Evolutionary conservation across 2,329 filamentous ascomycete genomes (phyloP).

Genomic region (Fusarium coffeatum): DNA sequence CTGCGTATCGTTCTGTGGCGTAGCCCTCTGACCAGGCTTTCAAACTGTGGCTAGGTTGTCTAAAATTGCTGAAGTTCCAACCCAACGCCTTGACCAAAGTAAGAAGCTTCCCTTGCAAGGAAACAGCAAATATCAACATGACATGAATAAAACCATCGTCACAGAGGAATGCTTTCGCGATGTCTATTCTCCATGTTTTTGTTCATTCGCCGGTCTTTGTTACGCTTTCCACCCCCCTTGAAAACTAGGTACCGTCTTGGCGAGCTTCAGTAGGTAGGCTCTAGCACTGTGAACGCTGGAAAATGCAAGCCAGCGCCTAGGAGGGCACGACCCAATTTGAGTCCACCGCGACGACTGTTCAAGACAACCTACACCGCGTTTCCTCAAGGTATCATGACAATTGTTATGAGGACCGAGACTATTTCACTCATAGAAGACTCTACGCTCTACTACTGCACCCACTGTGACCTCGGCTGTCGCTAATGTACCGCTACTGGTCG

Average conservation of each 20-base stretch:
- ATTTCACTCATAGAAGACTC: background rate
- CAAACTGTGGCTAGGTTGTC: no score
- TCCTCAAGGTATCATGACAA: background rate
- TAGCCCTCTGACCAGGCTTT: no score
- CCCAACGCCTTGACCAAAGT: background rate
- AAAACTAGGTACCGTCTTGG: background rate
- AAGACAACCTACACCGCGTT: background rate
- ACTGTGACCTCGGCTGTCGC: background rate
- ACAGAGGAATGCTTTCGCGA: background rate
- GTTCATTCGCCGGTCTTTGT: background rate
- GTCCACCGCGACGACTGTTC: background rate
- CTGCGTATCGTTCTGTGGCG: background rate
- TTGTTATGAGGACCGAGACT: background rate
- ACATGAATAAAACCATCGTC: background rate
- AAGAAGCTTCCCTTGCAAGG: background rate
- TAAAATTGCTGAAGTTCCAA: background rate
- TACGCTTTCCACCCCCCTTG: background rate
- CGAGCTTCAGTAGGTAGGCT: background rate
- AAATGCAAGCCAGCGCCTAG: background rate
- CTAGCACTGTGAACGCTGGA: background rate
- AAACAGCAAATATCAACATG: background rate
- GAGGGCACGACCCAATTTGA: background rate
- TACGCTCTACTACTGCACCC: background rate
- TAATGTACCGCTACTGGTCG: background rate
- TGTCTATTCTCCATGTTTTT: background rate